Base-by-base conservation (phyloP, 2,329 filamentous ascomycete species). In the Xylariaceae sp. region DNA sequence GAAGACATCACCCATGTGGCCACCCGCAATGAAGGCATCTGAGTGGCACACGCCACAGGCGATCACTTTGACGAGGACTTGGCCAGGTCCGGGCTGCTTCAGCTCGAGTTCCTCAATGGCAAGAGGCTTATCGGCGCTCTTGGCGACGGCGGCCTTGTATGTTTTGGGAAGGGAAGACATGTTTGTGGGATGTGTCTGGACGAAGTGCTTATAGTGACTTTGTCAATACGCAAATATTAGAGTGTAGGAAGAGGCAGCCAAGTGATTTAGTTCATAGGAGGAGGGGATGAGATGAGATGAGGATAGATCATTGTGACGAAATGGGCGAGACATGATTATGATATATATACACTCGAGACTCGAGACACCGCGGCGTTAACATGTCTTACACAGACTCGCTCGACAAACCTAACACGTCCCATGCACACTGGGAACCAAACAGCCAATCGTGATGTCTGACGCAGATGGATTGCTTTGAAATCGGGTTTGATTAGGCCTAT, bases 31-130 rank as follows among this genome's bases (percentile, higher is more conserved):
- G 46, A 65, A 68, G 17, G 68, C 53, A 58, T 90, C 87, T 1
- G 77, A 79, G 64, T 83, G 83, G 66, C 87, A 90, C 43, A 91
- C 78, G 39, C 87, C 87, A 58, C 83, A 88, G 6, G 86, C 86
- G 9, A 83, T 71, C 2, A 89, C 78, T 65, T 89, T 89, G 66
- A 89, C 75, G 22, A 90, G 76, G 2, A 90, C 70, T 59, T 89
- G 74, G 15, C 78, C 76, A 0, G 72, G 63, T 6, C 74, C 68
- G 1, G 85, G 85, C 32, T 72, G 63, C 51, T 77, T 72, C 38
- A 90, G 72, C 15, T 77, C 71, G 4, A 85, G 61, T 3, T 88
- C 78, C 55, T 82, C 76, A 54, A 90, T 70, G 2, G 68, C 68
- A 55, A 86, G 73, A 0, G 80, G 75, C 2, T 67, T 69, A 49